Evolutionary conservation across 2,329 filamentous ascomycete genomes (phyloP), one percentile per base, ranked within the genome.

Genomic region (Trichoderma asperellum): DNA sequence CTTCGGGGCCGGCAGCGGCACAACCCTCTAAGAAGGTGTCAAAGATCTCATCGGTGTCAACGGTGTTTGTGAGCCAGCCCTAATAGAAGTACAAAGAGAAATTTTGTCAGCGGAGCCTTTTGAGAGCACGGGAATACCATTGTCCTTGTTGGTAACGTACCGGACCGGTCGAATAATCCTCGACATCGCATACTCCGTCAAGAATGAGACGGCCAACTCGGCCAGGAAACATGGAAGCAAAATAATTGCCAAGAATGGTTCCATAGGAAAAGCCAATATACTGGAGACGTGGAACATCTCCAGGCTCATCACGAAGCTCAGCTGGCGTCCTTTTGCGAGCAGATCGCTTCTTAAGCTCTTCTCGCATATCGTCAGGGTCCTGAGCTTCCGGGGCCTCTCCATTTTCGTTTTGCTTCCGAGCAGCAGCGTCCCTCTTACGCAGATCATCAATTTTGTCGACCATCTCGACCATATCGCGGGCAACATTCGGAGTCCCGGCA

Each of bases 251-350:
- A 0, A 81, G 73, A 0, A 78, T 21, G 2, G 77, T 79, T 18
- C 79, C 78, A 21, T 87, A 87, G 6, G 83, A 85, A 64, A 86
- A 81, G 0, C 85, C 84, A 77, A 83, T 81, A 71, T 85, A 87
- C 72, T 83, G 82, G 35, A 86, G 71, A 12, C 73, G 53, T 2
- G 70, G 69, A 1, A 72, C 64, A 29, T 73, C 49, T 21, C 61
- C 67, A 6, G 55, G 32, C 5, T 58, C 56, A 40, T 57, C 34
- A 21, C n/a, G 52, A 21, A 32, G 24, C 34, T 53, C 40, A 47
- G 29, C 60, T n/a, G 47, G 35, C 24, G 37, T 55, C 53, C 47
- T 55, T 35, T 34, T 58, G 35, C 27, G 63, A 57, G 52, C 18
- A 49, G 63, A 49, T 55, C 72, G 71, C 64, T 58, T 72, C 55